Percentiles rank a stretch among this genome's conserved stretches.
These are phyloP conservation scores for Clavariopsis aquatica DNA, from an alignment of 495 filamentous ascomycete species.

Conservation along the genomic window DNA sequence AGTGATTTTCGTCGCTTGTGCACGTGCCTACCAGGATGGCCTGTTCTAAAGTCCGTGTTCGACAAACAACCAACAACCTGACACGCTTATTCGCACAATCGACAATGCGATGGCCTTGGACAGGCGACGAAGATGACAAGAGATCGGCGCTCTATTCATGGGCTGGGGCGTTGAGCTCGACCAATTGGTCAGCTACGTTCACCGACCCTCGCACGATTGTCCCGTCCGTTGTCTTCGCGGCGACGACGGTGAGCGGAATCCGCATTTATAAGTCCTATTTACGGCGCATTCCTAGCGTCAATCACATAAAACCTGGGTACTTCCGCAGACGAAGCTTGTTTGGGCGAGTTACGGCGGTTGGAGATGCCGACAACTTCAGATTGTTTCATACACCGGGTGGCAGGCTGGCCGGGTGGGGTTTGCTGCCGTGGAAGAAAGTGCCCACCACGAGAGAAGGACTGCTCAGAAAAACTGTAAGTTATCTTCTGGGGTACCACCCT, in stretches of 20 bases:
- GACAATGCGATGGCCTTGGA: constrained; percentile 42
- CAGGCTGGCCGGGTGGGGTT: constrained; percentile 83
- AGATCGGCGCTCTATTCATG: constrained; percentile 43
- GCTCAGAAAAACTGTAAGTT: constrained; percentile 73
- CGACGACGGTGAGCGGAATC: constrained; percentile 59
- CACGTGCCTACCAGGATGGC: not conserved
- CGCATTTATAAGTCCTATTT: constrained; percentile 72
- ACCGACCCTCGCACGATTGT: constrained; percentile 63
- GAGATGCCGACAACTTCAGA: constrained; percentile 93
- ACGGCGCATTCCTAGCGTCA: constrained; percentile 74
- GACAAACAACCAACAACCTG: not conserved
- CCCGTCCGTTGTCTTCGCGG: constrained; percentile 68
- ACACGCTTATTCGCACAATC: constrained; percentile 9
- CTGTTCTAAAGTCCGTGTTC: not conserved
- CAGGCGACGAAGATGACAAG: constrained; percentile 42
- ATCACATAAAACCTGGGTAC: constrained; percentile 66
- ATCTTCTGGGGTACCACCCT: not conserved
- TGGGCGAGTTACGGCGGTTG: constrained; percentile 87
- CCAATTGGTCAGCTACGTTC: constrained; percentile 66
- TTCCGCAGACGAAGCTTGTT: constrained; percentile 74
- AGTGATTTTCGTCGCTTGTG: not conserved
- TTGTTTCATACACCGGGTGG: constrained; percentile 94
- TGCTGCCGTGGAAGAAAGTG: constrained; percentile 73
- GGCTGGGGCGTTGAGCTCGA: constrained; percentile 54
- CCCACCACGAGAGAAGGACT: constrained; percentile 66